A percentile compares a stretch with the other conserved stretches of the same genome.
phyloP scores from a whole-genome alignment of 805 yeast genomes.

The Cyberlindnera petersonii region DNA sequence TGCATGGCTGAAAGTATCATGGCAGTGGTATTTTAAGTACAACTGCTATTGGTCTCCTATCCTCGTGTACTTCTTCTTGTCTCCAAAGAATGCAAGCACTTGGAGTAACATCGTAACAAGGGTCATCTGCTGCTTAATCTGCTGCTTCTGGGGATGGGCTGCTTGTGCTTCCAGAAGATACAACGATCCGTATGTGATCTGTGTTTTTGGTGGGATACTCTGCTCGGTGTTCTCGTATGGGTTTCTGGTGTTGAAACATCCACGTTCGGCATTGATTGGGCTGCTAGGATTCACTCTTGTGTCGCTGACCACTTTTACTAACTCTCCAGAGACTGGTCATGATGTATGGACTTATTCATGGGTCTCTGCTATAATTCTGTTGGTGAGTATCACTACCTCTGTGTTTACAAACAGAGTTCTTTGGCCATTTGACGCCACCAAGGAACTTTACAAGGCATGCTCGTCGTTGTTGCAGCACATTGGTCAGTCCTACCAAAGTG shows the following conservation, averaged over 20 bases:
- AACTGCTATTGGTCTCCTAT: conserved; percentile 43
- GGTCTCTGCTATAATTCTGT: conserved; percentile 36
- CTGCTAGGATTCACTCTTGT: conserved; percentile 39
- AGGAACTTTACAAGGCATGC: conserved; percentile 37
- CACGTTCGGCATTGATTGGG: conserved; percentile 41
- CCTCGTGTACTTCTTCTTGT: conserved; percentile 33
- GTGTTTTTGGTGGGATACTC: conserved; percentile 37
- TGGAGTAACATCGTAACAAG: conserved; percentile 35
- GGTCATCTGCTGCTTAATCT: conserved; percentile 34
- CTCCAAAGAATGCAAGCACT: conserved; percentile 38
- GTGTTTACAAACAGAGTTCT: conserved; percentile 40
- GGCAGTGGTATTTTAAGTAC: conserved; percentile 39
- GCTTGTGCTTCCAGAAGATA: conserved; percentile 37
- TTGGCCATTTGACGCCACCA: conserved; percentile 46
- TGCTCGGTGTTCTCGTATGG: conserved; percentile 32
- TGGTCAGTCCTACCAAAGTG: conserved; percentile 43
- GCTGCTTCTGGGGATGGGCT: conserved; percentile 47
- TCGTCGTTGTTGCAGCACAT: conserved; percentile 39
- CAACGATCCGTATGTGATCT: conserved; percentile 36
- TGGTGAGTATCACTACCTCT: conserved; percentile 37
- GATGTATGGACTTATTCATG: conserved; percentile 37
- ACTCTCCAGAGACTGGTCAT: conserved; percentile 18
- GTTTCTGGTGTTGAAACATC: conserved; percentile 34
- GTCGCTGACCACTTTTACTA: conserved; percentile 29
- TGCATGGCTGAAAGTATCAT: conserved; percentile 37